These are phyloP conservation scores for Carex kokanica DNA, from an alignment of 176 grass and related monocot species.

Conservation along the genomic window DNA sequence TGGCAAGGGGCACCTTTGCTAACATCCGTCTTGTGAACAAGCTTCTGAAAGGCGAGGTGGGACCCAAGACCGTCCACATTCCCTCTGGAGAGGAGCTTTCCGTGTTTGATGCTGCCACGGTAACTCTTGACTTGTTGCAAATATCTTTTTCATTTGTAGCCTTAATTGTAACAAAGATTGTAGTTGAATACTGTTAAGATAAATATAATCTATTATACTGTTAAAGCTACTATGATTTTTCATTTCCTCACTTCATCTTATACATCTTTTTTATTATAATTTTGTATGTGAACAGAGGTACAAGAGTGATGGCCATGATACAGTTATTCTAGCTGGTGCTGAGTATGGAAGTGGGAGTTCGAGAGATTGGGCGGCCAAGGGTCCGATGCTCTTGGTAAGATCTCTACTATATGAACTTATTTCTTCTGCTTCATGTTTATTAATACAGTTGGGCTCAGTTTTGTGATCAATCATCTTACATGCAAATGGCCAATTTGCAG, in stretches of 20 bases:
- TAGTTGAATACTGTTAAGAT: neutral
- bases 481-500: constrained; percentile 46
- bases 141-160: neutral
- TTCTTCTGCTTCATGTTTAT: neutral
- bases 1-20: constrained; percentile 99
- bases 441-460: constrained; percentile 6
- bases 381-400: constrained; percentile 82
- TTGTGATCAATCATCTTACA: neutral
- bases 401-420: constrained; percentile 10
- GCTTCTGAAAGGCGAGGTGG: constrained; percentile 89
- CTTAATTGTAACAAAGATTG: neutral
- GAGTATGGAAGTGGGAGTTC: constrained; percentile 98
- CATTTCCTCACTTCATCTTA: neutral
- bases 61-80: constrained; percentile 75
- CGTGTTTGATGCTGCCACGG: constrained; percentile 79
- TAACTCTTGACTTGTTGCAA: constrained; percentile 26
- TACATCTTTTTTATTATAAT: neutral
- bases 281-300: constrained; percentile 63
- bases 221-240: neutral
- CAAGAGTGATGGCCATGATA: constrained; percentile 73
- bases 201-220: neutral
- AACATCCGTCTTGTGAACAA: constrained; percentile 96
- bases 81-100: constrained; percentile 87
- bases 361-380: constrained; percentile 95
- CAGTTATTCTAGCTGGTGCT: constrained; percentile 76